Evolutionary conservation across 2,329 filamentous ascomycete genomes (phyloP), one percentile per base, ranked within the genome.

Genomic region (Aspergillus novoparasiticus): DNA sequence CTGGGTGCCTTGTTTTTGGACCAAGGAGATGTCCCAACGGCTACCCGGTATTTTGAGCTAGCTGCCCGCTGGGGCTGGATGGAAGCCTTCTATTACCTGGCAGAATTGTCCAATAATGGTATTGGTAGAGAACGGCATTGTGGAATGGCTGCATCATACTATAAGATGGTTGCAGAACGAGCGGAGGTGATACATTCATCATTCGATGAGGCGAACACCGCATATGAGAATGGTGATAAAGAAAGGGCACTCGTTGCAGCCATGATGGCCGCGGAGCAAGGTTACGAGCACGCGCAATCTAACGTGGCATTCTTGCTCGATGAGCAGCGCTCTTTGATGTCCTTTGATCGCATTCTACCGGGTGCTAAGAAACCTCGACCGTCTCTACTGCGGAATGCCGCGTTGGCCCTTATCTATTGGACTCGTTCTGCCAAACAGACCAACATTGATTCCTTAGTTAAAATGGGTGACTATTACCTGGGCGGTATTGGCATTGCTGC

Each of bases 401-500:
- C 84, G 3, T 79, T 97, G 3, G 93, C 93, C 1, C 84, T 99
- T 57, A 89, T 96, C 41, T 95, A 97, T 80, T 99, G 94, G 92
- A 97, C 94, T 0, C 89, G 95, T 41, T 97, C 94, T 11, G 93
- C 95, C 2, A 91, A 93, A 68, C 96, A 99, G 75, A 87, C 89
- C 54, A 99, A 99, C 69, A 90, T 96, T 53, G 95, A 99, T 78
- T 92, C 94, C 0, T 85, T 97, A 66, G 91, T 99, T 68, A 99
- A 99, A 80, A 97, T 98, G 91, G 95, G 95, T 45, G 96, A 99
- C 79, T 98, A 98, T 78, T 98, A 99, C 77, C 88, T 96, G 36
- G 80, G 87, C 61, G 95, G 95, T 8, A 86, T 94, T 28, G 94
- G 94, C 3, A 87, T 90, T 0, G 81, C 86, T 9, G 72, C 82